Evolutionary conservation across 2,329 filamentous ascomycete species (phyloP), one percentile per base, ranked within the genome.

Genomic region (Cercospora zeae-maydis): DNA sequence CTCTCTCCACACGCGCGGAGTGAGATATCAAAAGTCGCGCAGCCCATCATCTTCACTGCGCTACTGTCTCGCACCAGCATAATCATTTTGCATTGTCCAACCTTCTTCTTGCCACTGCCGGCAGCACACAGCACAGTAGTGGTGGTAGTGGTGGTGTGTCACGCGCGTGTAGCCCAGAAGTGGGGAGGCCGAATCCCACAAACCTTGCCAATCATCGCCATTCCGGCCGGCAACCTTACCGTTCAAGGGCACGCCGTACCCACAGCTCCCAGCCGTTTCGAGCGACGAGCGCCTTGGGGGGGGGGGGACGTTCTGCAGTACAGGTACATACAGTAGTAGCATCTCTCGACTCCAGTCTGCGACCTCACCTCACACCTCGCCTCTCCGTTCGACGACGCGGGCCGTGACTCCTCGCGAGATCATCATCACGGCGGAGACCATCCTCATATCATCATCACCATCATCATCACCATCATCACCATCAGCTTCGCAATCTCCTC

Each of bases 151-250:
- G 52, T 56, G 56, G 61, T 58, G 62, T 57, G 57, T 58, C 56
- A 62, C 66, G 63, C 64, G 62, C 59, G 58, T 61, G 60, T 59
- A 61, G 42, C n/a, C n/a, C n/a, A n/a, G 39, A 49, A 37, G 61
- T 56, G 21, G n/a, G 47, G 61, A 33, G 52, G 62, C 61, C 59
- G 51, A 56, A 55, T 59, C 62, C 47, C 52, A 52, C 61, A 58
- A 60, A 62, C 63, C 63, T 67, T 62, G 65, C 65, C 65, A 67
- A 67, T 65, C 65, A 65, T 61, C 61, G 61, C 62, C 61, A 33
- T 51, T 54, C 61, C 60, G 54, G 58, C 59, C 49, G 60, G 49
- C 59, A 65, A 60, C 61, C 63, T 63, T 57, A 62, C 56, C 61
- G 31, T 63, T 36, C 60, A 21, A 51, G 47, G 61, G 56, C 24